Evolutionary conservation across 2,329 filamentous ascomycete genomes (phyloP).

Genomic region (Epichloe gansuensis): DNA sequence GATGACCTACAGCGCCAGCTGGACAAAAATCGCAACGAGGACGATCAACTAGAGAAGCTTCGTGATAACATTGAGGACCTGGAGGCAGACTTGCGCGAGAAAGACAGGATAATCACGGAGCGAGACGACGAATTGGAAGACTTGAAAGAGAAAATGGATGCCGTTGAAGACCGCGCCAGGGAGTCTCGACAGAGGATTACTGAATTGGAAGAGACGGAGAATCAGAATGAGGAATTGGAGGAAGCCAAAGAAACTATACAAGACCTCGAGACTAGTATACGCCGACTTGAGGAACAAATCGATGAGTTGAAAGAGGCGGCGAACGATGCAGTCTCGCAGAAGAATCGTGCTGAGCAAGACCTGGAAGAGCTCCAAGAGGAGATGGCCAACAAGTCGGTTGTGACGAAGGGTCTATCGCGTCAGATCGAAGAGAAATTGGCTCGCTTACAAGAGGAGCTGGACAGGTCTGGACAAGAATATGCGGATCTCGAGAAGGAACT

Average conservation of each 20-base stretch:
- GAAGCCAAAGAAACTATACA: slow-evolving; percentile 47
- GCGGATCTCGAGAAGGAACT: slow-evolving; percentile 40
- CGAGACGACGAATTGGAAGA: slow-evolving; percentile 64
- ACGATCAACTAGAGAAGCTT: slow-evolving; percentile 51
- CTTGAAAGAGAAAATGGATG: slow-evolving; percentile 42
- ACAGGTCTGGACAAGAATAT: slow-evolving; percentile 36
- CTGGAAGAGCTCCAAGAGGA: slow-evolving; percentile 61
- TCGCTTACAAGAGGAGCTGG: slow-evolving; percentile 55
- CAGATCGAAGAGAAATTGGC: slow-evolving; percentile 62
- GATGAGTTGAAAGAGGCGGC: slow-evolving; percentile 43
- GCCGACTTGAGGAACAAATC: slow-evolving; percentile 40
- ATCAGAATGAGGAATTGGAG: slow-evolving; percentile 37
- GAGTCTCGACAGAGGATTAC: slow-evolving; percentile 36
- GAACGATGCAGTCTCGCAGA: slow-evolving; percentile 40
- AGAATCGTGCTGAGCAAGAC: slow-evolving; percentile 45
- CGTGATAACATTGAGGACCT: slow-evolving; percentile 65
- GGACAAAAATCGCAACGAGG: slow-evolving; percentile 41
- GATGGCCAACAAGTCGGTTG: slow-evolving; percentile 66
- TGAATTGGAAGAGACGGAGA: slow-evolving; percentile 46
- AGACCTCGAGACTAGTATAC: slow-evolving; percentile 43
- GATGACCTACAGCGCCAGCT: slow-evolving; percentile 49
- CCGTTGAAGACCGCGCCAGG: slow-evolving; percentile 47
- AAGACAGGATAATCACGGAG: slow-evolving; percentile 60
- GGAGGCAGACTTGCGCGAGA: slow-evolving; percentile 63
- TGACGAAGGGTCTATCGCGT: slow-evolving; percentile 60